Evolutionary conservation across 371 early-diverging fungal species (phyloP), one percentile per base, ranked within the genome.

Genomic region (Lichtheimia corymbifera): DNA sequence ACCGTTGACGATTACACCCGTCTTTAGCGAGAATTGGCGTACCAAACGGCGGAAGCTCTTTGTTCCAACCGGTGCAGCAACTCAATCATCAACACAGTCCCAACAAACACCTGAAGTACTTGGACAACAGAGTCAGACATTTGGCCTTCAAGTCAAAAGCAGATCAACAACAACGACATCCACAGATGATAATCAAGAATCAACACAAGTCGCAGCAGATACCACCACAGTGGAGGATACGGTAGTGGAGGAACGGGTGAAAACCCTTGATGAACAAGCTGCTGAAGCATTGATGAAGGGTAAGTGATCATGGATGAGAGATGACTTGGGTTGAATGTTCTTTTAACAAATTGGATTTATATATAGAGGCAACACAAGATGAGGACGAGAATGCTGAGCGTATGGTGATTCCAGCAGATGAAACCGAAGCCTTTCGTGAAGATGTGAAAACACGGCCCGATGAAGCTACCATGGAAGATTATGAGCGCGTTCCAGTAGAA

Each of bases 401-500:
- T 17, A 59, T 77, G 47, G 74, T 80, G 12, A 84, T 83, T 49
- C 67, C 73, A n/a, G 52, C 59, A 0, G 82, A 84, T 18, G 88
- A 87, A 53, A 71, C 81, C 22, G 64, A 74, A 35, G 72, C 77
- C 1, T 81, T 83, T 59, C 77, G 80, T 68, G 68, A 81, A 42
- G 85, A 83, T 65, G 64, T 79, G 5, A 65, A 68, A 9, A 64
- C 71, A 5, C 66, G 83, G 50, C 82, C 87, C 1, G 86, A 87
- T 41, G 86, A 91, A 57, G 71, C 89, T 0, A 82, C 88, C 0
- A 71, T 91, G 62, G 93, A 91, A 3, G 90, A 91, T 49, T 97
- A 96, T 62, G 92, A 91, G 44, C 73, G 84, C 0, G 85, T 94
- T 0, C 95, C 97, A 4, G 88, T 97, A 0, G 93, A 93, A 50